Evolutionary conservation across 768 basidiomycete genomes (phyloP), one percentile per base, ranked within the genome.

Genomic region (Lactifluus pinguis): DNA sequence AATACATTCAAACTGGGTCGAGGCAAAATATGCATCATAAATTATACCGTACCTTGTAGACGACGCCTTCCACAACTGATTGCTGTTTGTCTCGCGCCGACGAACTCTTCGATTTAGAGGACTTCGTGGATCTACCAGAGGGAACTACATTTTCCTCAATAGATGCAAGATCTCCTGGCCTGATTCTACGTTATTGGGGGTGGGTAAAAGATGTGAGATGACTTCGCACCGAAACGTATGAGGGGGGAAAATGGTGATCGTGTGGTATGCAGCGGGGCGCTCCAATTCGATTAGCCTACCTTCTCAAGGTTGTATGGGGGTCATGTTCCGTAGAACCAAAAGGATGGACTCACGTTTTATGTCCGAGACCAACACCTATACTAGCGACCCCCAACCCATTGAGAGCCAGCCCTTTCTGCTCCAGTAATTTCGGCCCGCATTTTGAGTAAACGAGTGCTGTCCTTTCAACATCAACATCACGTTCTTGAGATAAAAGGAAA

Each of bases 121-220:
- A 42, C 62, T 76, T 80, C 64, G 72, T 79, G 6, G 75, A 65
- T 17, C 73, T 59, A 17, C 67, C 68, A 53, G 67, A 72, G 6
- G 77, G 65, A 1, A 80, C 69, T 0, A 83, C 73, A 70, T 89
- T 82, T 13, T 88, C 81, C 68, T 95, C 91, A 36, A 97, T 85
- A 29, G 89, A 78, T 5, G 91, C 93, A 32, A 95, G 77, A 73
- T 98, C 95, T 14, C 95, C 95, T 10, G 90, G 84, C 55, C 93
- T 92, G 34, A 39, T 38, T 56, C 30, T 17, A n/a, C 29, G 41
- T 30, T n/a, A 11, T 38, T 29, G 17, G 17, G 30, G 2, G 25
- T 32, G 6, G 30, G 38, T 7, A 15, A 34, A 39, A 49, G 47
- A 3, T 32, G 5, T 4, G n/a, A 17, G 25, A 29, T 14, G 4